Evolutionary conservation across 345 rosid species (phyloP), one percentile per base, ranked within the genome.

Genomic region (Camelina hispida): DNA sequence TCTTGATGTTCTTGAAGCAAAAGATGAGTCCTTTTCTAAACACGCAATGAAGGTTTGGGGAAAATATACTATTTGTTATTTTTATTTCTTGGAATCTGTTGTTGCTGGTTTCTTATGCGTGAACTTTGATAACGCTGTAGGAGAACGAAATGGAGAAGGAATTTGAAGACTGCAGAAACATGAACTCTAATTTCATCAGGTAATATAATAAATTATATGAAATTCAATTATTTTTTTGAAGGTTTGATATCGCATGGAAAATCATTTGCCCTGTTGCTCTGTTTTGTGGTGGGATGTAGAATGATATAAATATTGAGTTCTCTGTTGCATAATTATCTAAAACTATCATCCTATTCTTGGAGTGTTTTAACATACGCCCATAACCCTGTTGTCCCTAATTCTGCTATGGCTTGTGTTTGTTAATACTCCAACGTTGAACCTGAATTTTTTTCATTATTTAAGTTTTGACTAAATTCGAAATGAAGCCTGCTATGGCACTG

Each of bases 121-220:
- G 61, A 61, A 59, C 12, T 68, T 35, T 46, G 68, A 55, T 35
- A 69, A 62, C 22, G 22, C 9, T 70, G 76, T 82, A 93, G 98
- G 91, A 87, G 72, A 69, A 66, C 47, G 74, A 72, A 81, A 79
- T 63, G 66, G 66, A 75, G 68, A 83, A 74, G 81, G 93, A 91
- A 82, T 81, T 93, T 72, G 83, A 83, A 74, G 82, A 86, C 71
- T 91, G 91, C 86, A 82, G 82, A 85, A 84, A 71, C 50, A 81
- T 81, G 87, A 89, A 91, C 77, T 80, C 82, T 71, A 83, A 82
- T 72, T 74, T 93, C 68, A 81, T 84, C 71, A 87, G 96, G 98
- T 93, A 85, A 43, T 12, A 40, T 58, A 30, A 28, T 4, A n/a
- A 15, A 16, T 42, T 55, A 38, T 53, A 55, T 63, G 71, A 37